Base-by-base conservation (phyloP, 192 early-diverging fungal genomes). In the Irineochytrium annulatum region DNA sequence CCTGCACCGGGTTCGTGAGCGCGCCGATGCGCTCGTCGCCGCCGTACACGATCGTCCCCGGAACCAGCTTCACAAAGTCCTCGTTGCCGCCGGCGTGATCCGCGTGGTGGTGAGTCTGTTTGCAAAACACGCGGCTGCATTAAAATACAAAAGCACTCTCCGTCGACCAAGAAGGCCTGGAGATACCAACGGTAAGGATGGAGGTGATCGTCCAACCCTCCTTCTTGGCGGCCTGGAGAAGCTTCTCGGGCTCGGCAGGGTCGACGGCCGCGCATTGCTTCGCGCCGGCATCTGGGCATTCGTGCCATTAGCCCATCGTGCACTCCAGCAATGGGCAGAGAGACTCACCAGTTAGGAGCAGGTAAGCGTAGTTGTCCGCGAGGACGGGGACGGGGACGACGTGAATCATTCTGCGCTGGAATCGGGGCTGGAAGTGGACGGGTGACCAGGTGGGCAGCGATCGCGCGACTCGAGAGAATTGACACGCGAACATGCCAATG, bases 21-120 rank as follows among this genome's bases (percentile, higher is more conserved):
- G 76, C 82, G 0, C 87, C 87, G 52, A 98, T 91, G 6, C 93
- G 86, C 35, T 80, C 81, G 70, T 98, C 95, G 31, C 85, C 88
- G 24, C 92, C 95, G 71, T 85, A 94, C 14, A 95, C 86, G 6
- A 95, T 60, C 4, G 78, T 80, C 13, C 34, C 19, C 0, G 87
- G 81, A 3, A 52, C 16, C 20, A 46, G 34, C 8, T 56, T 49
- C 3, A 86, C 63, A 31, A 92, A 55, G 43, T 79, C 72, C 32
- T 60, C 67, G 66, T 93, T 94, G 30, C 92, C 91, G 35, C 84
- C 89, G 26, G 90, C 67, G 63, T 98, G 95, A 71, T 98, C 95
- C 63, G 68, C 69, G 65, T 95, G 93, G 70, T 97, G 92, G 74
- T 97, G 94, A 19, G 91, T 93, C 53, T 89, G 79, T 16, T 41